Percentiles rank a stretch among this genome's conserved stretches.
These are phyloP conservation scores for Ballota nigra DNA, from an alignment of 257 asterid genomes.

Conservation along the genomic window DNA sequence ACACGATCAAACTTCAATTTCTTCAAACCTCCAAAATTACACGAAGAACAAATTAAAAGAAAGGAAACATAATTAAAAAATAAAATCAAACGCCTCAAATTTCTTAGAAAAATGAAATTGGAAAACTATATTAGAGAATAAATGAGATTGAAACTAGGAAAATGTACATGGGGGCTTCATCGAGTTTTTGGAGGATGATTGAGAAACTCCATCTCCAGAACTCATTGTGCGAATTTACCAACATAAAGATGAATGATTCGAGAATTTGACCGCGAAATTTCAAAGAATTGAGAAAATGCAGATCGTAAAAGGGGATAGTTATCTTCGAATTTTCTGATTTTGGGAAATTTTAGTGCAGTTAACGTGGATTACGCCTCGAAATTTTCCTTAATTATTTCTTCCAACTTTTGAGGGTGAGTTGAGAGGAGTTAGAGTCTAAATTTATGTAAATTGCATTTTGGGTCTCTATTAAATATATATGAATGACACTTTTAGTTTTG, in stretches of 20 bases:
- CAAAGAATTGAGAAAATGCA: not conserved
- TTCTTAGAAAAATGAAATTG: not conserved
- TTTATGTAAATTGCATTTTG: not conserved
- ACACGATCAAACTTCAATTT: not conserved
- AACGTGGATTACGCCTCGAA: constrained; percentile 21
- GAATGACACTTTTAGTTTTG: not conserved
- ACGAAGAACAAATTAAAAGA: not conserved
- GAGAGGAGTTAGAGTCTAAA: not conserved
- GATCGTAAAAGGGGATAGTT: constrained; percentile 13
- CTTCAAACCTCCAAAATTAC: not conserved
- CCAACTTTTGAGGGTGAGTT: not conserved
- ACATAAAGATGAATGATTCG: not conserved
- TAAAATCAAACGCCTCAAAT: not conserved
- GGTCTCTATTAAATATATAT: not conserved
- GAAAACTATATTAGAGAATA: not conserved
- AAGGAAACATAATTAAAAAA: no score
- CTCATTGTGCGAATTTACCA: constrained; percentile 26
- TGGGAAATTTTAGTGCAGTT: not conserved
- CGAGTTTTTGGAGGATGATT: constrained; percentile 36
- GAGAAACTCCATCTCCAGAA: constrained; percentile 40
- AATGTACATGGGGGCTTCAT: constrained; percentile 39
- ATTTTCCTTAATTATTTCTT: not conserved
- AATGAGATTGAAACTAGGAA: constrained; percentile 1
- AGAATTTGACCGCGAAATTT: no score
- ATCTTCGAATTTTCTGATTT: constrained; percentile 13